A percentile compares a stretch with the other conserved stretches of the same genome.
Conservation (phyloP, 805 yeast genomes). For the Candida piceae region DNA sequence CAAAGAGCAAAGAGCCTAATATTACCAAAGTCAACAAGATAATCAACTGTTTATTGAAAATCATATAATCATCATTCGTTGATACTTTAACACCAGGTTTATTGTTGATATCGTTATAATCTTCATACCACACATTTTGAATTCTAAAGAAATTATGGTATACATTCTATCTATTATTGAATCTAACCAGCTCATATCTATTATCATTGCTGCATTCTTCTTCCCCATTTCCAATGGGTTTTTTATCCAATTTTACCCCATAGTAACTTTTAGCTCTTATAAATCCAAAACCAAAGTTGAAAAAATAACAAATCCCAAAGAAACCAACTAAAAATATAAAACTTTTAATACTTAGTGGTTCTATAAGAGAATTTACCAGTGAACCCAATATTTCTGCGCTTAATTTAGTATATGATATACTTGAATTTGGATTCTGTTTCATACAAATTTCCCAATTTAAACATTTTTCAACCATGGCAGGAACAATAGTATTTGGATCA, state of each 20-base stretch:
- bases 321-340: slow-evolving; percentile 35
- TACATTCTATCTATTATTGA: too few relatives aligned
- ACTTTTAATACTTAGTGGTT: slow-evolving; percentile 63
- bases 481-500: slow-evolving; percentile 46
- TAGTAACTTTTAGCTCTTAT: slow-evolving; percentile 50
- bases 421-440: slow-evolving; percentile 47
- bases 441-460: slow-evolving; percentile 62
- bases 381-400: slow-evolving; percentile 61
- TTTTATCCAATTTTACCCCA: slow-evolving; percentile 22
- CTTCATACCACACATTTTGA: too few relatives aligned
- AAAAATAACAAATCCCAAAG: slow-evolving; percentile 43
- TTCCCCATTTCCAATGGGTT: too few relatives aligned
- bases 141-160: too few relatives aligned
- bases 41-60: too few relatives aligned
- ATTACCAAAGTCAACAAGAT: too few relatives aligned
- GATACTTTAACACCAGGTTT: too few relatives aligned
- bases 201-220: too few relatives aligned
- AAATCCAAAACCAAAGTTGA: slow-evolving; percentile 65
- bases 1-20: too few relatives aligned
- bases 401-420: slow-evolving; percentile 48
- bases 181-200: too few relatives aligned
- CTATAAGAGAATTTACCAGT: slow-evolving; percentile 56
- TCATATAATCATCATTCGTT: too few relatives aligned
- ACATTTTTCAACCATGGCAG: slow-evolving; percentile 56
- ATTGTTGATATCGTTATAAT: too few relatives aligned